Base-by-base conservation (phyloP, 768 basidiomycete genomes). In the Lentinula raphanica region DNA sequence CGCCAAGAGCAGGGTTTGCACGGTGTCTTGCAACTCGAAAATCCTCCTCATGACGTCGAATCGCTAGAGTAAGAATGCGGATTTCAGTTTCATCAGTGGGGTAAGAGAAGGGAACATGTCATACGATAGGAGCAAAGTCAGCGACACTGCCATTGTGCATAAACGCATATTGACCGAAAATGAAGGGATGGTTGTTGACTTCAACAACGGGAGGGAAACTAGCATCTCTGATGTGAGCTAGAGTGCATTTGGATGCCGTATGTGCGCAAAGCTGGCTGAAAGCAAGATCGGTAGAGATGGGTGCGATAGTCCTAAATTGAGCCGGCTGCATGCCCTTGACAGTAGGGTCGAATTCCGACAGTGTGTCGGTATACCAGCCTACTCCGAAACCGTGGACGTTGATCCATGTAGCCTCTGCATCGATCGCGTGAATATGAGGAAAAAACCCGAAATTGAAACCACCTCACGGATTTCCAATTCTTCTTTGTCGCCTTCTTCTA, bases 151-250 rank as follows among this genome's bases (percentile, higher is more conserved):
- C 46, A n/a, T 49, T 49, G 25, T 49, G 46, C 46, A 28, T 27
- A 28, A 49, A 49, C 2, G 46, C 29, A 31, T 28, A 28, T 27
- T 49, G 12, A 17, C 46, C 46, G 23, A 28, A 49, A 11, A 49
- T 49, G 28, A 49, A 49, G 1, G 46, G 46, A 28, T 49, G 46
- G n/a, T 49, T 49, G 46, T 49, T 49, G 3, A 49, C 29, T 49
- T 49, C 46, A 13, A 49, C 46, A 28, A 49, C 46, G 46, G 46
- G 46, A 49, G 46, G 46, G 29, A 49, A 49, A 49, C 46, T 49
- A 9, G 46, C 46, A 29, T 27, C 46, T 28, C 46, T 27, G 28
- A 49, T 49, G 27, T 49, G 46, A 49, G 46, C 46, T 9, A 49
- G 46, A 13, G 29, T 31, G 46, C 46, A 49, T 17, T 27, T 49